These are phyloP conservation scores for Tylopilus rubrobrunneus DNA, from an alignment of 768 basidiomycete species.

Conservation along the genomic window DNA sequence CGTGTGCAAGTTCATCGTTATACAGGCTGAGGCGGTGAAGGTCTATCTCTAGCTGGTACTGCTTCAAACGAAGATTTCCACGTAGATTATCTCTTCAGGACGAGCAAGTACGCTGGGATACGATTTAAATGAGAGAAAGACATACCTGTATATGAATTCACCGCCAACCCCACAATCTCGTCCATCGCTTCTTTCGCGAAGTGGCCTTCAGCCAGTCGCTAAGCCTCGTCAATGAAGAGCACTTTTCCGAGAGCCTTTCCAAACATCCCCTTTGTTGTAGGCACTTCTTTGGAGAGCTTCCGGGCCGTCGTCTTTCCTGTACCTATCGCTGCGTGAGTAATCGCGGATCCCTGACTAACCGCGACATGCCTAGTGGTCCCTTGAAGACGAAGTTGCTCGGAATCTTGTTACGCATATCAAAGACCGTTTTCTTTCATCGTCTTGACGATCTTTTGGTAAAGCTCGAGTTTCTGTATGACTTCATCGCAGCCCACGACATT, in stretches of 20 bases:
- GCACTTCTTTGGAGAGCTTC: constrained; percentile 55
- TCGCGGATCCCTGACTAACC: not conserved
- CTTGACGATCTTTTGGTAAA: constrained; percentile 50
- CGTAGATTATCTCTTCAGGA: constrained; percentile 73
- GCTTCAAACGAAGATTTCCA: constrained; percentile 84
- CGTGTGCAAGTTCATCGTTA: constrained; percentile 92
- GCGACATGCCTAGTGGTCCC: constrained; percentile 58
- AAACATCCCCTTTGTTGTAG: constrained; percentile 56
- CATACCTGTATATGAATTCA: constrained; percentile 88
- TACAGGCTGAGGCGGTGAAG: constrained; percentile 74
- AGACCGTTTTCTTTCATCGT: constrained; percentile 38
- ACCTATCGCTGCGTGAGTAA: constrained; percentile 34
- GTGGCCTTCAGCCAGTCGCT: constrained; percentile 55
- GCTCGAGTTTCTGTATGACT: constrained; percentile 43
- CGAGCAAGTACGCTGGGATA: not conserved
- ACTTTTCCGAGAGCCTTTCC: constrained; percentile 66
- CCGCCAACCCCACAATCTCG: constrained; percentile 66
- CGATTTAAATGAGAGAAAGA: not conserved
- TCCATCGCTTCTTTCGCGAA: constrained; percentile 75
- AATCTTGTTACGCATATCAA: constrained; percentile 47
- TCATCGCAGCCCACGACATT: constrained; percentile 62
- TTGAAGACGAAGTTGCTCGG: constrained; percentile 69
- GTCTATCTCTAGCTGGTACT: constrained; percentile 84
- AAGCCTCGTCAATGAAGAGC: constrained; percentile 73
- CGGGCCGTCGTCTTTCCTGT: constrained; percentile 64